These are phyloP conservation scores for Pachyrhizus erosus DNA, from an alignment of 306 rosid species.

Conservation along the genomic window DNA sequence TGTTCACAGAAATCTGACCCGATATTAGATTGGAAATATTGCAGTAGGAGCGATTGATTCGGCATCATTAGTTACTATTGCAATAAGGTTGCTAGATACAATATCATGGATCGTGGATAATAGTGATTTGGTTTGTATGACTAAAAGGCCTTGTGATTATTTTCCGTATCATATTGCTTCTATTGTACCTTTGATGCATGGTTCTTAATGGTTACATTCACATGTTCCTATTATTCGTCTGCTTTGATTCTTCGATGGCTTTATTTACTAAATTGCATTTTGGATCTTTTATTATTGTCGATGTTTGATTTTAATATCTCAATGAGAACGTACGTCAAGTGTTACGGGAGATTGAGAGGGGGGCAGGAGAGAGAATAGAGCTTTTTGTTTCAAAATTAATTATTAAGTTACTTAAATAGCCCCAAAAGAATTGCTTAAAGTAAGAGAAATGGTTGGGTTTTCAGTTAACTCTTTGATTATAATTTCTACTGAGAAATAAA, in stretches of 20 bases:
- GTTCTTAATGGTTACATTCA: not conserved
- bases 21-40: not conserved
- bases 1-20: conserved; percentile 16
- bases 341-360: too few species aligned
- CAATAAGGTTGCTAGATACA: not conserved
- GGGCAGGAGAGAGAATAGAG: too few species aligned
- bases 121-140: not conserved
- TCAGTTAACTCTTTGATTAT: too few species aligned
- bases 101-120: not conserved
- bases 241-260: not conserved
- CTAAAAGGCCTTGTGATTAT: not conserved
- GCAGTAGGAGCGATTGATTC: not conserved
- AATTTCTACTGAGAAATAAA: too few species aligned
- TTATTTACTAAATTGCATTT: not conserved
- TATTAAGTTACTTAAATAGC: too few species aligned
- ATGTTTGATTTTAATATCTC: not conserved
- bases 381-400: too few species aligned
- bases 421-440: too few species aligned
- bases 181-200: not conserved
- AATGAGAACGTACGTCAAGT: not conserved
- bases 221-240: not conserved
- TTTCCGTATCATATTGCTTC: not conserved
- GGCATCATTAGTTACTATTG: not conserved
- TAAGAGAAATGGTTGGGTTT: too few species aligned
- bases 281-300: not conserved